Conservation (phyloP, 106 monocot genomes). For the Cymbidium sinense region DNA sequence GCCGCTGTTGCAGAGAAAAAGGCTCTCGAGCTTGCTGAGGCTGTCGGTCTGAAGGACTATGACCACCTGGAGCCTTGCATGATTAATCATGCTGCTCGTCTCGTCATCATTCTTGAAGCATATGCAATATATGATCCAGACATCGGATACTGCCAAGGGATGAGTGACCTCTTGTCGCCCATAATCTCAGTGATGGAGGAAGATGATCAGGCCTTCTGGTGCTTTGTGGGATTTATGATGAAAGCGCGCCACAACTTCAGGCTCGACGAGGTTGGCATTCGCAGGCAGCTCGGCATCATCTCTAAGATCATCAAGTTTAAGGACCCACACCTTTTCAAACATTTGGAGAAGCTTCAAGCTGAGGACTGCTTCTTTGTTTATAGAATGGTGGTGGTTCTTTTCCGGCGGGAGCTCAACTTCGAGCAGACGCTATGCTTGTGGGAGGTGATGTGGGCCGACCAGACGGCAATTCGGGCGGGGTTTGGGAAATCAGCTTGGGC, state of each 20-base stretch:
- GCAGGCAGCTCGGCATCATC: slow-evolving; percentile 67
- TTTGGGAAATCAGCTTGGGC: slow-evolving; percentile 48
- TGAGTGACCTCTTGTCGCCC: slow-evolving; percentile 87
- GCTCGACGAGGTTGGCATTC: slow-evolving; percentile 73
- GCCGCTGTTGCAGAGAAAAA: slow-evolving; percentile 41
- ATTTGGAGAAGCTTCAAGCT: slow-evolving; percentile 79
- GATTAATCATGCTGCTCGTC: slow-evolving; percentile 70
- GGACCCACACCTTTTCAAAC: slow-evolving; percentile 65
- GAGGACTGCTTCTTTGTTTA: slow-evolving; percentile 89
- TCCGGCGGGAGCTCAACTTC: slow-evolving; percentile 74
- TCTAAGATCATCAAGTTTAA: slow-evolving; percentile 76
- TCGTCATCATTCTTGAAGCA: slow-evolving; percentile 76
- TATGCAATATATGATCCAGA: slow-evolving; percentile 82
- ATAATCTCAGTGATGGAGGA: slow-evolving; percentile 70
- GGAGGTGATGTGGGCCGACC: slow-evolving; percentile 98
- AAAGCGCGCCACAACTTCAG: slow-evolving; percentile 79
- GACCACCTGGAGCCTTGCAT: slow-evolving; percentile 73
- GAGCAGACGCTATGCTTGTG: slow-evolving; percentile 82
- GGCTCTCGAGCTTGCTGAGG: slow-evolving; percentile 38
- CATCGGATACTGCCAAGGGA: slow-evolving; percentile 93
- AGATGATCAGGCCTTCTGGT: slow-evolving; percentile 83
- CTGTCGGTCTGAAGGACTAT: slow-evolving; percentile 68
- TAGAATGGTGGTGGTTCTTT: slow-evolving; percentile 85
- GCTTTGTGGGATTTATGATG: slow-evolving; percentile 86
- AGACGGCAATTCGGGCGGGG: slow-evolving; percentile 64